A percentile compares a stretch with the other conserved stretches of the same genome.
Evolutionary conservation across 306 rosid genomes (phyloP).

Genomic region (Lupinus albus): DNA sequence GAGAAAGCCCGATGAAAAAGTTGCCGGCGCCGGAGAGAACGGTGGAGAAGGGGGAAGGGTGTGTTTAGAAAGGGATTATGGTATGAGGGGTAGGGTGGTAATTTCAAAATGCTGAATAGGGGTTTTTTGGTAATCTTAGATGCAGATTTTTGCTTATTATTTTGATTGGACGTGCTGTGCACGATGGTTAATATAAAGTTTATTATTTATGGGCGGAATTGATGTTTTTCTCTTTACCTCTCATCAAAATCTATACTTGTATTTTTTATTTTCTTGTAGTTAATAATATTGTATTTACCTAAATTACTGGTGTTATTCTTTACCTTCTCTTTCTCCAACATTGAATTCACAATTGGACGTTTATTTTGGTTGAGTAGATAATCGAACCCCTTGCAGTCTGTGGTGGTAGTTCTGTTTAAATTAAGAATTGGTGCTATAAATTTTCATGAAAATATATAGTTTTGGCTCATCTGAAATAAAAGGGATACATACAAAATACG

Average conservation of each 20-base stretch:
- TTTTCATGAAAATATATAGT: neutral
- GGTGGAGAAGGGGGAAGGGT: neutral
- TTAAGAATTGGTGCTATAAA: neutral
- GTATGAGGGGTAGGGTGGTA: constrained; percentile 31
- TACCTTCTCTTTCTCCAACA: neutral
- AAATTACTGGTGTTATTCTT: neutral
- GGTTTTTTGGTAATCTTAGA: neutral
- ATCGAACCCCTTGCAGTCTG: neutral
- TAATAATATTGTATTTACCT: neutral
- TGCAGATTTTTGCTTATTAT: neutral
- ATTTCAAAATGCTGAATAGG: neutral
- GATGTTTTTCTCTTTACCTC: neutral
- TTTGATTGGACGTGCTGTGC: constrained; percentile 17
- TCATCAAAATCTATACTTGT: neutral
- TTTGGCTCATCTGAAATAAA: neutral
- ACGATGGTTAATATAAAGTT: neutral
- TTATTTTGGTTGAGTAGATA: neutral
- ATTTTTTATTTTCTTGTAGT: neutral
- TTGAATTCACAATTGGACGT: neutral
- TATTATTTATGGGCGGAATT: neutral
- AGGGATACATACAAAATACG: neutral
- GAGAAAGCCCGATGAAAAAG: neutral
- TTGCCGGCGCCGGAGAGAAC: neutral
- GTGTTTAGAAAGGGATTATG: neutral
- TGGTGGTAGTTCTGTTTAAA: neutral